Evolutionary conservation across 441 rosid genomes (phyloP).

Genomic region (Corymbia calophylla): DNA sequence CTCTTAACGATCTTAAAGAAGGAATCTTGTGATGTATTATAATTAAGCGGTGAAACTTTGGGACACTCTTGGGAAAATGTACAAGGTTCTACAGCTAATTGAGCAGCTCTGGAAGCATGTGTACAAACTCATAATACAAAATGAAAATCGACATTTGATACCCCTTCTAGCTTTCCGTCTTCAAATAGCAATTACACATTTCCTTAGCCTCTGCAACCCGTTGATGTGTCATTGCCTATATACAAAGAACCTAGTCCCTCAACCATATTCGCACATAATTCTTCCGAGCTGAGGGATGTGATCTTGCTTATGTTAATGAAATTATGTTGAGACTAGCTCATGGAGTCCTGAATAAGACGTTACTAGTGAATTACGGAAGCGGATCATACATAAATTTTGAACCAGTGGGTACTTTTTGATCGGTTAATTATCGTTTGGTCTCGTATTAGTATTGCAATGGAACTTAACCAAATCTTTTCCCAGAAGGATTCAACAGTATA

Average conservation of each 20-base stretch:
- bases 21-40: not conserved
- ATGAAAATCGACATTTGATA: not conserved
- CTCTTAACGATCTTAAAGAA: not conserved
- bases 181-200: not conserved
- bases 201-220: not conserved
- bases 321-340: not conserved
- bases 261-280: not conserved
- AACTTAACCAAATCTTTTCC: not conserved
- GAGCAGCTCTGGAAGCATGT: not conserved
- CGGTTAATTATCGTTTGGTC: not conserved
- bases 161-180: not conserved
- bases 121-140: not conserved
- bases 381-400: not conserved
- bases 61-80: not conserved
- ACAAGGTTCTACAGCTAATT: not conserved
- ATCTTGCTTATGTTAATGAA: slow-evolving; percentile 1
- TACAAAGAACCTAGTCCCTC: not conserved
- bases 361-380: not conserved
- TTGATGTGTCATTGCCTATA: not conserved
- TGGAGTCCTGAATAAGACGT: not conserved
- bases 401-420: not conserved
- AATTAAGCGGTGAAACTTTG: not conserved
- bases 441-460: not conserved
- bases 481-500: not conserved
- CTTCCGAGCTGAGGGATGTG: not conserved